phyloP scores from a whole-genome alignment of 2,329 filamentous ascomycete species.

The Penicillium polonicum region DNA sequence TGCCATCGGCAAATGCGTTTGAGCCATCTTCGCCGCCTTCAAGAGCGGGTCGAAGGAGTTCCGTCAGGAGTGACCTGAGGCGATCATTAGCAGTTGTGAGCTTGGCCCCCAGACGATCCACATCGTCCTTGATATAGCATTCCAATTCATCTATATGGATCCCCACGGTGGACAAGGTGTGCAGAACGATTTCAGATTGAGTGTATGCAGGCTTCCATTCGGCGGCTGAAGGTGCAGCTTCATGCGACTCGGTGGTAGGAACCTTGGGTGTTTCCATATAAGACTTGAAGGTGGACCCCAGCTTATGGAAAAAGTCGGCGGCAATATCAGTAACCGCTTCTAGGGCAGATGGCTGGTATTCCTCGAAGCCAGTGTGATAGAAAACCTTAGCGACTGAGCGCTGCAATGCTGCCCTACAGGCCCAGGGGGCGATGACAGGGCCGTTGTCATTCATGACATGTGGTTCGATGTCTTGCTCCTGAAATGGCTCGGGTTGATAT shows the following conservation, averaged over 20 bases:
- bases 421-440: conserved; percentile 78
- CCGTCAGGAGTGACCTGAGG: conserved; percentile 90
- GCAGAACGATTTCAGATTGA: conserved; percentile 80
- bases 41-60: conserved; percentile 86
- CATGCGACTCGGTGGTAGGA: conserved; percentile 50
- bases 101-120: conserved; percentile 80
- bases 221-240: conserved; percentile 35
- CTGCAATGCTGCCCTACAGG: conserved; percentile 80
- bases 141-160: conserved; percentile 79
- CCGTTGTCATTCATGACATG: conserved; percentile 87
- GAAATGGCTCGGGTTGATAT: conserved; percentile 85
- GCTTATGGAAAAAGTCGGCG: conserved; percentile 82
- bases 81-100: conserved; percentile 84
- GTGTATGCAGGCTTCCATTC: conserved; percentile 68
- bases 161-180: conserved; percentile 81
- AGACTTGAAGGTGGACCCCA: conserved; percentile 73
- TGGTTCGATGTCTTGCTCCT: conserved; percentile 82
- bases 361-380: conserved; percentile 94
- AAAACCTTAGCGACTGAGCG: conserved; percentile 92
- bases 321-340: conserved; percentile 88
- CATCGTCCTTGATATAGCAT: conserved; percentile 84
- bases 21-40: conserved; percentile 81
- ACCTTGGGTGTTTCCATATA: conserved; percentile 83
- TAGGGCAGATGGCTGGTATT: conserved; percentile 90
- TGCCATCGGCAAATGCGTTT: conserved; percentile 91